Conservation (phyloP, 352 stramenopile genomes). For the Pythium sukuiense region DNA sequence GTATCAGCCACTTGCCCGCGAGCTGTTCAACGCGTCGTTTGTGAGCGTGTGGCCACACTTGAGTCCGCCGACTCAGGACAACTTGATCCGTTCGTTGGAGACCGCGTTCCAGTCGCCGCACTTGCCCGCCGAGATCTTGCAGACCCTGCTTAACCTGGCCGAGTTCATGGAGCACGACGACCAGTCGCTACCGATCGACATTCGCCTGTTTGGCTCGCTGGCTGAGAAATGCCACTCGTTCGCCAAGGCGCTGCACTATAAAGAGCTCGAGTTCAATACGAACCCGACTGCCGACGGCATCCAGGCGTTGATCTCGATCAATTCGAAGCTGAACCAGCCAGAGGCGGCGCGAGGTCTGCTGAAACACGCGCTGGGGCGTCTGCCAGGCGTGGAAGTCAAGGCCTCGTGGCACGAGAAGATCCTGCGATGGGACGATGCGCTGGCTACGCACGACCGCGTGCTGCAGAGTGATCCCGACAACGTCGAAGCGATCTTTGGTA, state of each 20-base stretch:
- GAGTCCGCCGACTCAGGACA: conserved; percentile 85
- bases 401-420: conserved; percentile 99
- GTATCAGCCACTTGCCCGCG: conserved; percentile 96
- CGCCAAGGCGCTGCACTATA: conserved; percentile 98
- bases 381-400: conserved; percentile 85
- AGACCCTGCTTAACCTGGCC: conserved; percentile 97
- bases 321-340: conserved; percentile 96
- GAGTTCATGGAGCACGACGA: conserved; percentile 99
- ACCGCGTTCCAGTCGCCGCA: conserved; percentile 92
- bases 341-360: conserved; percentile 99
- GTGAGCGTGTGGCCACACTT: conserved; percentile 98
- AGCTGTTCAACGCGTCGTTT: conserved; percentile 99
- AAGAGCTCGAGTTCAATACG: conserved; percentile 97
- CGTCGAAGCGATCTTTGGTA: conserved; percentile 96
- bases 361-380: conserved; percentile 88
- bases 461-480: conserved; percentile 73
- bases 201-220: conserved; percentile 94
- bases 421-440: conserved; percentile 96
- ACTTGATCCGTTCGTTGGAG: conserved; percentile 95
- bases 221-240: conserved; percentile 98
- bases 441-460: conserved; percentile 93
- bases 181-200: conserved; percentile 96
- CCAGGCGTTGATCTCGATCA: conserved; percentile 98
- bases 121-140: conserved; percentile 97
- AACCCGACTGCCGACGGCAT: conserved; percentile 92